phyloP scores from a whole-genome alignment of 495 filamentous ascomycete species.

The Daldinia childiae region DNA sequence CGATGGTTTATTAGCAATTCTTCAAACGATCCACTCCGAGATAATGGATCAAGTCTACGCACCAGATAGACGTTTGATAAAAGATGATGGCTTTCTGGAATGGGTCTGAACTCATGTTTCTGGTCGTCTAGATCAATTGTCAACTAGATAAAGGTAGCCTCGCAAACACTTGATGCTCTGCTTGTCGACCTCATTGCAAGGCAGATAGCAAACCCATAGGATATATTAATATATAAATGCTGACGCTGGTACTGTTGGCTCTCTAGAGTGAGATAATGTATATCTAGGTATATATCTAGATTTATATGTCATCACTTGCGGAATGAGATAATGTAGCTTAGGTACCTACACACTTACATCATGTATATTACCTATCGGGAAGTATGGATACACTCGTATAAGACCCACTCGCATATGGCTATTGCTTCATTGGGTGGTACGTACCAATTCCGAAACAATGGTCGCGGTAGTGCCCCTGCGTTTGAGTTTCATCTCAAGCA shows the following conservation, averaged over 20 bases:
- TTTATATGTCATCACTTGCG: no score
- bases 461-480: slow-evolving; percentile 33
- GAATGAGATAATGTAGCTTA: no score
- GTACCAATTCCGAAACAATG: slow-evolving; percentile 34
- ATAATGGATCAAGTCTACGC: neutral
- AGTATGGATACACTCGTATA: no score
- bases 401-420: no score
- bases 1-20: neutral
- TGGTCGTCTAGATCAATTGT: neutral
- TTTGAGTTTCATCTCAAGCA: slow-evolving; percentile 32
- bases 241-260: neutral
- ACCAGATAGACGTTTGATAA: neutral
- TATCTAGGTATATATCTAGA: no score
- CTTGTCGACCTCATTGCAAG: neutral
- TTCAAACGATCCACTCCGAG: neutral
- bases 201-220: neutral
- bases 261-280: neutral
- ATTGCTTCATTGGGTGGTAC: neutral
- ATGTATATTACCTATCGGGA: no score
- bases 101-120: neutral
- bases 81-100: neutral
- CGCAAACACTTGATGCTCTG: neutral
- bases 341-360: no score
- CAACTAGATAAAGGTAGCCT: neutral
- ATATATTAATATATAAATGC: neutral